These are phyloP conservation scores for Tolypocladium ovalisporum DNA, from an alignment of 2,329 filamentous ascomycete species.

Conservation along the genomic window DNA sequence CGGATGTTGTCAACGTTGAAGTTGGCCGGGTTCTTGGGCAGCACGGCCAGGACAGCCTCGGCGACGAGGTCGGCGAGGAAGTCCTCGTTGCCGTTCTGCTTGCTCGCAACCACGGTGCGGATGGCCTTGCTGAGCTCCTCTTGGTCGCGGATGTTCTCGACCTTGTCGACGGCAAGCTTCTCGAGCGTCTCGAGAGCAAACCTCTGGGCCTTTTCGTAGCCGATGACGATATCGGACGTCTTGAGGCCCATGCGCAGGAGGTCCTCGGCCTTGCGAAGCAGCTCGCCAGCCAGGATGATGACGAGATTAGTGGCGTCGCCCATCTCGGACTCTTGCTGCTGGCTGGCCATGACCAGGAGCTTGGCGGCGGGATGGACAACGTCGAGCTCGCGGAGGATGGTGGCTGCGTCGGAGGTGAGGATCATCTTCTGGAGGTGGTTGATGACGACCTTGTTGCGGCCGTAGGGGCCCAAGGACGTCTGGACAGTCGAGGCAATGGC, in stretches of 20 bases:
- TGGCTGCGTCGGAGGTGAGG: slow-evolving; percentile 92
- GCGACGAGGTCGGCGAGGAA: slow-evolving; percentile 78
- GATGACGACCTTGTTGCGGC: slow-evolving; percentile 99
- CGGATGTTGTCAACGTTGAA: slow-evolving; percentile 99
- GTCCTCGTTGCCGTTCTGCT: slow-evolving; percentile 91
- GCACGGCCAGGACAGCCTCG: slow-evolving; percentile 72
- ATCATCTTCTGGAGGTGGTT: slow-evolving; percentile 99
- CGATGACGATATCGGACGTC: slow-evolving; percentile 92
- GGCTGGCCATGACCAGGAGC: slow-evolving; percentile 94
- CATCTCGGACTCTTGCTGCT: slow-evolving; percentile 99
- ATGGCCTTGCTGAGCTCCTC: slow-evolving; percentile 89
- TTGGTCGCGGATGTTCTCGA: slow-evolving; percentile 71
- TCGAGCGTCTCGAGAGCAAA: slow-evolving; percentile 79
- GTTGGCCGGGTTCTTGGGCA: slow-evolving; percentile 89
- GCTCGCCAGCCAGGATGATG: slow-evolving; percentile 87
- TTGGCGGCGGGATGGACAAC: slow-evolving; percentile 98
- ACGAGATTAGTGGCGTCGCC: slow-evolving; percentile 97
- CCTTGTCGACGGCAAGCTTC: slow-evolving; percentile 82
- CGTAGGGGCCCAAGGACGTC: slow-evolving; percentile 93
- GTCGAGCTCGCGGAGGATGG: slow-evolving; percentile 93
- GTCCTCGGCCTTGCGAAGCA: slow-evolving; percentile 95
- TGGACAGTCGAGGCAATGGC: slow-evolving; percentile 93
- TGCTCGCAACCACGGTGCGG: slow-evolving; percentile 88
- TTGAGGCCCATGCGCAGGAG: slow-evolving; percentile 93
- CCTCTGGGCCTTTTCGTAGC: slow-evolving; percentile 89